phyloP scores from a whole-genome alignment of 169 alveolate species.

The Plasmodium gallinaceum region DNA sequence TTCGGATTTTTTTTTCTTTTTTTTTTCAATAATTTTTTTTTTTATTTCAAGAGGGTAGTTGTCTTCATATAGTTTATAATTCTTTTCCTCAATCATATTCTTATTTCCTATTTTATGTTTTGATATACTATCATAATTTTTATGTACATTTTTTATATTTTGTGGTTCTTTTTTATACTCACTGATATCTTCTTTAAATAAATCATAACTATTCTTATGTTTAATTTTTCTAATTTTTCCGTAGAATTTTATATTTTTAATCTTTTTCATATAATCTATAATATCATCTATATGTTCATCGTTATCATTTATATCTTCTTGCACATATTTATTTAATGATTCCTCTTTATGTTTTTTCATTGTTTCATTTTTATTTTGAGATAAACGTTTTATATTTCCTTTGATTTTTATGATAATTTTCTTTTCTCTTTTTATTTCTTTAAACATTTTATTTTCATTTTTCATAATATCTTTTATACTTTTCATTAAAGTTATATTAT shows the following conservation, averaged over 20 bases:
- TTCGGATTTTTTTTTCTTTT: neutral
- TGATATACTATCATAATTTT: no score
- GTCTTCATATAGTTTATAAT: no score
- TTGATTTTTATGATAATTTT: slow-evolving; percentile 32
- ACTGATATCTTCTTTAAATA: no score
- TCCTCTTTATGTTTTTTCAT: neutral
- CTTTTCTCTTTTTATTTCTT: slow-evolving; percentile 9
- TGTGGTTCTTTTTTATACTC: no score
- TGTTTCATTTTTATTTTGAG: neutral
- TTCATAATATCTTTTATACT: slow-evolving; percentile 10
- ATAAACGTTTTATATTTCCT: slow-evolving; percentile 24
- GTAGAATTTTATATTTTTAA: slow-evolving; percentile 18
- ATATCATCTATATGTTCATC: slow-evolving; percentile 19
- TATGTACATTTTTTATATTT: no score
- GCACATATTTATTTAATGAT: neutral
- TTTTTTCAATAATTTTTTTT: slow-evolving; percentile 29
- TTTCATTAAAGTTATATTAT: slow-evolving; percentile 2
- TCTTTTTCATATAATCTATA: slow-evolving; percentile 6
- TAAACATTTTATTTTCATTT: slow-evolving; percentile 15
- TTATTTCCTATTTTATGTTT: no score
- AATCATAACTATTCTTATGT: neutral
- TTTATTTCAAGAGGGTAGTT: neutral
- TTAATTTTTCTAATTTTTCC: slow-evolving; percentile 23
- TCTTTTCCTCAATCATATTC: no score
- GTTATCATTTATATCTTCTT: neutral